Evolutionary conservation across 2,329 filamentous ascomycete species (phyloP).

Genomic region (Paecilomyces sp.): DNA sequence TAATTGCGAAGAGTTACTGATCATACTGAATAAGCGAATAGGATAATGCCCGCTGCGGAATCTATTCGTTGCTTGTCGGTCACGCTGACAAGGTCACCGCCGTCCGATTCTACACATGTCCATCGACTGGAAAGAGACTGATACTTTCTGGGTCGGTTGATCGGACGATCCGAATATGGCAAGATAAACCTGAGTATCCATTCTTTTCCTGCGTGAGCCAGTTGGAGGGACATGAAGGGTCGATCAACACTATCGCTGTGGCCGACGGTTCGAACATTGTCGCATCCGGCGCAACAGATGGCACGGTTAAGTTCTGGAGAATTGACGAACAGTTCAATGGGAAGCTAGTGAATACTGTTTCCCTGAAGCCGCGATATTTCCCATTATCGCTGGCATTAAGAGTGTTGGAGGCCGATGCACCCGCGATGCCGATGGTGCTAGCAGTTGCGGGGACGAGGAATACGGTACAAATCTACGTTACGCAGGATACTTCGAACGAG

Average conservation of each 20-base stretch:
- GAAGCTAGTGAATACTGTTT: slow-evolving; percentile 61
- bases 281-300: slow-evolving; percentile 57
- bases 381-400: slow-evolving; percentile 69
- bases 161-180: slow-evolving; percentile 63
- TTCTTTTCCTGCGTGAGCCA: slow-evolving; percentile 42
- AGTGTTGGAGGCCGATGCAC: slow-evolving; percentile 46
- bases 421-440: slow-evolving; percentile 50
- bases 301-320: slow-evolving; percentile 60
- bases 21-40: slow-evolving; percentile 17
- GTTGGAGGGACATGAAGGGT: slow-evolving; percentile 60
- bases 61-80: slow-evolving; percentile 62
- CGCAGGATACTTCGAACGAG: slow-evolving; percentile 35
- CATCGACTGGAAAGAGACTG: slow-evolving; percentile 43
- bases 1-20: slow-evolving; percentile 2
- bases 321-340: slow-evolving; percentile 38
- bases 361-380: slow-evolving; percentile 70
- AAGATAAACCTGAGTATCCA: slow-evolving; percentile 15
- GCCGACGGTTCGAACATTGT: slow-evolving; percentile 42
- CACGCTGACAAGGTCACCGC: slow-evolving; percentile 77
- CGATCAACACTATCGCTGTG: slow-evolving; percentile 59
- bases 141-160: slow-evolving; percentile 79
- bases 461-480: slow-evolving; percentile 71
- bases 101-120: slow-evolving; percentile 64
- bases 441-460: slow-evolving; percentile 81
- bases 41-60: slow-evolving; percentile 46